A percentile compares a stretch with the other conserved stretches of the same genome.
These are phyloP conservation scores for Rhizopus stolonifer DNA, from an alignment of 371 early-diverging fungal genomes.

Conservation along the genomic window DNA sequence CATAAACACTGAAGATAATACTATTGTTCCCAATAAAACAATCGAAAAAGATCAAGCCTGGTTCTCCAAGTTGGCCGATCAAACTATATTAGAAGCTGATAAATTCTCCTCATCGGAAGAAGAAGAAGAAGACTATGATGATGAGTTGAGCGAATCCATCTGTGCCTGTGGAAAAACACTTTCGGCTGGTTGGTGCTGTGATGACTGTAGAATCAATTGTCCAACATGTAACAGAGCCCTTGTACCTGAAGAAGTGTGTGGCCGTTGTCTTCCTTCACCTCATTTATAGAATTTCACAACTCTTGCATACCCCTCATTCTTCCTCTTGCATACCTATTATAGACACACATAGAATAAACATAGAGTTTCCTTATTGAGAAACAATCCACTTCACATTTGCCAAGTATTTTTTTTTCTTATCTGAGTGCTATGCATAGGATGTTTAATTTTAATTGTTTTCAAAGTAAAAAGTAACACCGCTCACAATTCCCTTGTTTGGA, in stretches of 20 bases:
- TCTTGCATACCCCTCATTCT: neutral
- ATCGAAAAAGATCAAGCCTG: no score
- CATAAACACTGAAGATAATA: no score
- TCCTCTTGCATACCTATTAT: neutral
- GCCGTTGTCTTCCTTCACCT: constrained; percentile 1
- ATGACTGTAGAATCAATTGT: constrained; percentile 12
- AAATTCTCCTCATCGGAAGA: neutral
- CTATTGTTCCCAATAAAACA: no score
- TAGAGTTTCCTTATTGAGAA: no score
- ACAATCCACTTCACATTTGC: no score
- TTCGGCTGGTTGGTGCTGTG: constrained; percentile 16
- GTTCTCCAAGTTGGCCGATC: neutral
- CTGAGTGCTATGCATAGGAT: no score
- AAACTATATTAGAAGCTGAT: neutral
- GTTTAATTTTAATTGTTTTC: no score
- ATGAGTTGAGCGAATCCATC: no score
- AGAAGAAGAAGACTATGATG: neutral
- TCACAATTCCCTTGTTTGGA: no score
- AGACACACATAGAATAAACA: neutral
- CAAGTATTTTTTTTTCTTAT: no score
- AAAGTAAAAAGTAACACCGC: no score
- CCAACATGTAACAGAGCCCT: constrained; percentile 18
- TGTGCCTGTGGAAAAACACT: constrained; percentile 18
- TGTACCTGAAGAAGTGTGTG: constrained; percentile 6
- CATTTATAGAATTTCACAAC: neutral